A percentile compares a stretch with the other conserved stretches of the same genome.
Evolutionary conservation across 225 moss, liverwort and hornwort species (phyloP).

Genomic region (Lunularia cruciata): DNA sequence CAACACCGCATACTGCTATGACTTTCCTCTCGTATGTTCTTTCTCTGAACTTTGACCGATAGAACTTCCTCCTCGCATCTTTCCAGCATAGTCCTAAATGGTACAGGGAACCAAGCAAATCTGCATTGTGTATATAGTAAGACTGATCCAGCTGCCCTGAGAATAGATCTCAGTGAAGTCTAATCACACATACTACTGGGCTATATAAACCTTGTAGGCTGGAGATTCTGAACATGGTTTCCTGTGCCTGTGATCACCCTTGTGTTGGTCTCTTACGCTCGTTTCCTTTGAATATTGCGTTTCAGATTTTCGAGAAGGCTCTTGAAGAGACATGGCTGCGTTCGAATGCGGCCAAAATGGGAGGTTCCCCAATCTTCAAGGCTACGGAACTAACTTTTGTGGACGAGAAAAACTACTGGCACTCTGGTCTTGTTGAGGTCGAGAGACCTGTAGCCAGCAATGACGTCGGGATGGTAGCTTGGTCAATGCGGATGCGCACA

Average conservation of each 20-base stretch:
- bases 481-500: conserved; percentile 69
- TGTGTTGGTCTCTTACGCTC: not conserved
- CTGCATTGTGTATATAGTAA: too few species aligned
- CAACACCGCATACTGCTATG: conserved; percentile 89
- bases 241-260: not conserved
- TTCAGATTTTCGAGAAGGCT: conserved; percentile 75
- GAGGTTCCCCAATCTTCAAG: conserved; percentile 38
- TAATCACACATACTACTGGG: too few species aligned
- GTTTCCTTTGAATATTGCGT: not conserved
- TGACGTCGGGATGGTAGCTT: conserved; percentile 88
- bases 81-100: too few species aligned
- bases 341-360: conserved; percentile 11
- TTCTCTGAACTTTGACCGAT: not conserved
- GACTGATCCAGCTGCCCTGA: too few species aligned
- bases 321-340: conserved; percentile 60
- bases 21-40: conserved; percentile 72
- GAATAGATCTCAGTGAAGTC: too few species aligned
- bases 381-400: conserved; percentile 73
- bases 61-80: too few species aligned
- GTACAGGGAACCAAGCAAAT: too few species aligned
- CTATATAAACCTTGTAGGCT: too few species aligned
- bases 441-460: conserved; percentile 68
- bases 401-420: conserved; percentile 51
- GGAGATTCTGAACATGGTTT: not conserved
- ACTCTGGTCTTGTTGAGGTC: conserved; percentile 52